Conservation (phyloP, 2,329 filamentous ascomycete species). For the Penicillium nordicum region DNA sequence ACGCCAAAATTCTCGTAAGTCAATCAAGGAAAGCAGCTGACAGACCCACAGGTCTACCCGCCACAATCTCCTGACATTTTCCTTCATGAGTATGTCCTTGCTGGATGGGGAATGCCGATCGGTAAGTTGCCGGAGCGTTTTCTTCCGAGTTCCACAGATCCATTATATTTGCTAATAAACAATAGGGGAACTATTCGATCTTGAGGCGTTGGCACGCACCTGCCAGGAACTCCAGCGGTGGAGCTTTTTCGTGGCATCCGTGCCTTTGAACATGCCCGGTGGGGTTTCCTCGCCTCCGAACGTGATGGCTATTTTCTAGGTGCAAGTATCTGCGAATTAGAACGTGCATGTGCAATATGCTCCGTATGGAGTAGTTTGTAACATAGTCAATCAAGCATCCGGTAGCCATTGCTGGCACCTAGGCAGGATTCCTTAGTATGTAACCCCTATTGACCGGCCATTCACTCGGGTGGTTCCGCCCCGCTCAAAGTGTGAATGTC, state of each 20-base stretch:
- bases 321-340: background rate
- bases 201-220: slow-evolving; percentile 41
- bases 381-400: background rate
- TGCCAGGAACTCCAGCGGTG: slow-evolving; percentile 42
- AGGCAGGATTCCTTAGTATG: background rate
- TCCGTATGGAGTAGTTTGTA: background rate
- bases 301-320: slow-evolving; percentile 45
- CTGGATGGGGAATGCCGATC: slow-evolving; percentile 52
- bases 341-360: background rate
- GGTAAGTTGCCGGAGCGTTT: slow-evolving; percentile 31
- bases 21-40: slow-evolving; percentile 1
- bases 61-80: slow-evolving; percentile 38
- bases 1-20: background rate
- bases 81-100: slow-evolving; percentile 49
- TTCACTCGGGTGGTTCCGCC: background rate
- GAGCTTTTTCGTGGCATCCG: slow-evolving; percentile 51
- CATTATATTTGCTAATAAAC: slow-evolving; percentile 2
- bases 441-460: background rate
- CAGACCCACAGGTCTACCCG: slow-evolving; percentile 38
- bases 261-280: slow-evolving; percentile 50
- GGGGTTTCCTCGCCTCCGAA: slow-evolving; percentile 48
- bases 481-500: background rate
- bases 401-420: background rate
- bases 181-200: slow-evolving; percentile 47
- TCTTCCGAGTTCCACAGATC: background rate